A percentile compares a stretch with the other conserved stretches of the same genome.
These are phyloP conservation scores for Tylopilus rubrobrunneus DNA, from an alignment of 768 basidiomycete genomes.

Conservation along the genomic window DNA sequence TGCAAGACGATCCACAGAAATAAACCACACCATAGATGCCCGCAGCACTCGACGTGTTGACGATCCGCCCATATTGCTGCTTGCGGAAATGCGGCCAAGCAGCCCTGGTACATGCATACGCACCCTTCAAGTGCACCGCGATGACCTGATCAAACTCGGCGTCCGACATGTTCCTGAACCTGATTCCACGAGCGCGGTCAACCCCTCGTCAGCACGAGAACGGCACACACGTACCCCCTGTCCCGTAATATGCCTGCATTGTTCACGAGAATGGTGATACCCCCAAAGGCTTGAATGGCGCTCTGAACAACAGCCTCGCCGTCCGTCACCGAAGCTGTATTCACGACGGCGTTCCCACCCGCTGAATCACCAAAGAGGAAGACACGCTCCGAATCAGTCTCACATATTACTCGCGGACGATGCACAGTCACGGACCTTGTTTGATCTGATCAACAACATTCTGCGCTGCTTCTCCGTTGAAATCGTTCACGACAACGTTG, in stretches of 20 bases:
- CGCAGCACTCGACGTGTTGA: slow-evolving; percentile 94
- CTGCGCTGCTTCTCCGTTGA: slow-evolving; percentile 83
- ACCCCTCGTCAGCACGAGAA: not conserved
- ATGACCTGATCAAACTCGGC: slow-evolving; percentile 88
- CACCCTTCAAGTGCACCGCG: slow-evolving; percentile 90
- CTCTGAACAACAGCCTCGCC: slow-evolving; percentile 83
- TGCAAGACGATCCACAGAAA: not conserved
- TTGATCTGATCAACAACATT: slow-evolving; percentile 89
- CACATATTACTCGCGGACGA: not conserved
- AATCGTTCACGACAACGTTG: slow-evolving; percentile 93
- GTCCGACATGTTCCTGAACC: slow-evolving; percentile 97
- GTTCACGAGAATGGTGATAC: slow-evolving; percentile 86
- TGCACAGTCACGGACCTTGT: slow-evolving; percentile 48
- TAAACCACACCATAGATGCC: slow-evolving; percentile 77
- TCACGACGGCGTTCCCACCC: slow-evolving; percentile 85
- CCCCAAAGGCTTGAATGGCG: slow-evolving; percentile 82
- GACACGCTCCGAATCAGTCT: not conserved
- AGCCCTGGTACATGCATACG: slow-evolving; percentile 89
- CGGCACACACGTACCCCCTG: slow-evolving; percentile 50
- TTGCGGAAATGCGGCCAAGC: slow-evolving; percentile 95
- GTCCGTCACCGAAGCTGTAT: slow-evolving; percentile 83
- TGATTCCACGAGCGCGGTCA: not conserved
- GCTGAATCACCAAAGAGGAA: slow-evolving; percentile 38
- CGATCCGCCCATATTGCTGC: slow-evolving; percentile 89
- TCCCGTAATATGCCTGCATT: slow-evolving; percentile 91